Conservation (phyloP, 176 grass and related monocot genomes). For the Aegilops umbellulata region DNA sequence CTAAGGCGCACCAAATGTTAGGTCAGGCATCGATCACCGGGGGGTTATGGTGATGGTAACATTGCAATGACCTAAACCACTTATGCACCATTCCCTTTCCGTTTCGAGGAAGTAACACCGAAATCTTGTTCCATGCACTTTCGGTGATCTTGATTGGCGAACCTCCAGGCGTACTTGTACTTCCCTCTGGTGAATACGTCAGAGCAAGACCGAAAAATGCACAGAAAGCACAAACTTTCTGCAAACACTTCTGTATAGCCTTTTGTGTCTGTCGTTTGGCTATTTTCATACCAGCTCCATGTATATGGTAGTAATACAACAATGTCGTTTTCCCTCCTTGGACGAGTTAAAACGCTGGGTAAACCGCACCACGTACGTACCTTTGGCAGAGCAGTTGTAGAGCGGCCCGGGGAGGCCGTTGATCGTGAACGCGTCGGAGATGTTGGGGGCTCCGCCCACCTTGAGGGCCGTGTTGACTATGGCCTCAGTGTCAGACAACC, state of each 20-base stretch:
- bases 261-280: no score
- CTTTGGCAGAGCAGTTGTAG: conserved; percentile 56
- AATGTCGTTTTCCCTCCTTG: no score
- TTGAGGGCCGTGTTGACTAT: conserved; percentile 36
- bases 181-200: no score
- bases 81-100: conserved; percentile 17
- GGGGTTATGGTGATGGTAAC: not conserved
- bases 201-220: not conserved
- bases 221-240: not conserved
- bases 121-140: not conserved
- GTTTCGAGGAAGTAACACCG: conserved; percentile 28
- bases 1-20: conserved; percentile 30
- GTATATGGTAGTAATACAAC: no score
- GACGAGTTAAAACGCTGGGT: no score
- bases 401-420: conserved; percentile 59
- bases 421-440: conserved; percentile 67
- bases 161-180: not conserved
- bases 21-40: conserved; percentile 22
- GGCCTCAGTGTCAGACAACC: conserved; percentile 49
- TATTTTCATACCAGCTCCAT: no score
- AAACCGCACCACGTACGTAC: conserved; percentile 19
- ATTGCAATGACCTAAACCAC: conserved; percentile 15
- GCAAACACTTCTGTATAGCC: no score
- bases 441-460: conserved; percentile 45
- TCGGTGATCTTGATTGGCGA: conserved; percentile 23